Evolutionary conservation across 805 yeast species (phyloP).

Genomic region (Metschnikowia orientalis): DNA sequence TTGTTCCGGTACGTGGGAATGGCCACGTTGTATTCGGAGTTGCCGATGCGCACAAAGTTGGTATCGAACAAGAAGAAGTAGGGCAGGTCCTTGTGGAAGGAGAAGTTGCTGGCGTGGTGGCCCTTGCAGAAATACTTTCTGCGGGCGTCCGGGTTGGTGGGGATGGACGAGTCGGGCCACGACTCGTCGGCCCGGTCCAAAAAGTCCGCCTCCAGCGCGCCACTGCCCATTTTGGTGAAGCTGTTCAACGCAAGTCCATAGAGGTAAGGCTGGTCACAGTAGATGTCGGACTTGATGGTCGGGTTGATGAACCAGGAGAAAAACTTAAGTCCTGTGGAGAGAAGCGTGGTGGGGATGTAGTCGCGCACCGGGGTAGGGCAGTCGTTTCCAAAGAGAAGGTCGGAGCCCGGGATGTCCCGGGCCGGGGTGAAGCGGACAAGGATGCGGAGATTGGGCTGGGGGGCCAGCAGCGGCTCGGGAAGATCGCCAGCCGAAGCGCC

Average conservation of each 20-base stretch:
- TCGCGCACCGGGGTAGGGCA: conserved; percentile 56
- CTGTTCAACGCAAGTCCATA: conserved; percentile 60
- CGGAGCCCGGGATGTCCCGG: conserved; percentile 43
- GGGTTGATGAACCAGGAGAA: conserved; percentile 59
- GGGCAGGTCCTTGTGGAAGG: conserved; percentile 31
- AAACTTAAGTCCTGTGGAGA: conserved; percentile 47
- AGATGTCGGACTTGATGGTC: conserved; percentile 60
- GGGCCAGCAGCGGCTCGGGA: background rate
- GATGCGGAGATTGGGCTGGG: conserved; percentile 29
- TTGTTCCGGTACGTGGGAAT: conserved; percentile 46
- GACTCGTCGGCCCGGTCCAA: conserved; percentile 16
- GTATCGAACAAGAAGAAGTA: conserved; percentile 55
- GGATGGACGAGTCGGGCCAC: conserved; percentile 28
- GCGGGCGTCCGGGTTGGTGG: conserved; percentile 26
- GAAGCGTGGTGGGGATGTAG: conserved; percentile 48
- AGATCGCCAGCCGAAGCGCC: conserved; percentile 9
- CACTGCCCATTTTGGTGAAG: conserved; percentile 44
- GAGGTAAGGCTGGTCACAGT: conserved; percentile 55
- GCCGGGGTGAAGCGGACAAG: conserved; percentile 41
- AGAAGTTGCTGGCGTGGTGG: conserved; percentile 36
- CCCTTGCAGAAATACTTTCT: conserved; percentile 41
- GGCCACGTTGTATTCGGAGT: conserved; percentile 46
- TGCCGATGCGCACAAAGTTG: conserved; percentile 46
- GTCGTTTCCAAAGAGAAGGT: conserved; percentile 67
- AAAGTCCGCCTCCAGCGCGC: conserved; percentile 7